Percentiles rank a stretch among this genome's conserved stretches.
Evolutionary conservation across 805 yeast species (phyloP).

Genomic region (Candida dajiaensis): DNA sequence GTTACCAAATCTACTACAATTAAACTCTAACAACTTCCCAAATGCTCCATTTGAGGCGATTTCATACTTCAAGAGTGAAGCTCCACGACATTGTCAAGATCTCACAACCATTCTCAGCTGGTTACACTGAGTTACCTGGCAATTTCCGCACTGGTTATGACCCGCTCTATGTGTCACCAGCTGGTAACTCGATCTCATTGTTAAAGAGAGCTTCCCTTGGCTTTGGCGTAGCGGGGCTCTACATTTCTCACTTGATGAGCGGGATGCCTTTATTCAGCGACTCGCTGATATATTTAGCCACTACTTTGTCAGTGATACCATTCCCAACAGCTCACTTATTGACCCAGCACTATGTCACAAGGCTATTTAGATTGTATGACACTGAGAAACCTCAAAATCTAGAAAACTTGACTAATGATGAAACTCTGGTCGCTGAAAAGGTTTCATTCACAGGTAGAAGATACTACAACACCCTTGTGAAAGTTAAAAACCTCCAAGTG

Average conservation of each 20-base stretch:
- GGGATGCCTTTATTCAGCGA: constrained; percentile 50
- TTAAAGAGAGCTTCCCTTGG: constrained; percentile 58
- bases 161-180: constrained; percentile 62
- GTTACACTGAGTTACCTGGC: constrained; percentile 41
- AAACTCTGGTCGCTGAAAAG: constrained; percentile 62
- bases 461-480: constrained; percentile 56
- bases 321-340: constrained; percentile 51
- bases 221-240: constrained; percentile 52
- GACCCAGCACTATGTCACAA: constrained; percentile 61
- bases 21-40: neutral
- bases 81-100: constrained; percentile 23
- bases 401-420: constrained; percentile 55
- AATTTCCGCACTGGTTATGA: constrained; percentile 50
- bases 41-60: neutral
- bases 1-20: neutral
- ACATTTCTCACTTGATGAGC: constrained; percentile 54
- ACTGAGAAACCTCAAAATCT: constrained; percentile 54
- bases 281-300: constrained; percentile 36
- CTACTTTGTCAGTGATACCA: constrained; percentile 43
- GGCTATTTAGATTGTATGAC: constrained; percentile 67
- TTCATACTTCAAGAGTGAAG: neutral
- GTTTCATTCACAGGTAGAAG: constrained; percentile 61
- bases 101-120: constrained; percentile 34
- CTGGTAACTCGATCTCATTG: constrained; percentile 53
- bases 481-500: constrained; percentile 40